Base-by-base conservation (phyloP, 192 early-diverging fungal species). In the Coemansia brasiliensis region DNA sequence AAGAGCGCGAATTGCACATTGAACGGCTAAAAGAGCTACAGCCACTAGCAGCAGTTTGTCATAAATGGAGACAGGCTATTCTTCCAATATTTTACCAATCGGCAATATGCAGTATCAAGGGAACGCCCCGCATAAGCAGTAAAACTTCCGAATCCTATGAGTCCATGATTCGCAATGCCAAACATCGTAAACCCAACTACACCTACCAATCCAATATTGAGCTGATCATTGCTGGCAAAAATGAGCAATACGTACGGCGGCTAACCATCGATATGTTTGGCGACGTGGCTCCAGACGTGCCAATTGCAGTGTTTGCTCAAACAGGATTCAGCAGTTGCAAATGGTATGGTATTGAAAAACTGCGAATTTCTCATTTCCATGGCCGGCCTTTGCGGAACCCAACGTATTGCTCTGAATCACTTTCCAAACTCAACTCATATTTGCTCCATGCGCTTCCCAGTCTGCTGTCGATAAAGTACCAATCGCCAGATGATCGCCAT, bases 11-110 rank as follows among this genome's bases (percentile, higher is more conserved):
- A n/a, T 56, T 59, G 27, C 38, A 52, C 24, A 40, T 56, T 16
- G 52, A 56, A 35, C 21, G 35, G 4, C 54, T 75, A 17, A 42
- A 35, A 15, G 24, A 43, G 40, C 24, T 69, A n/a, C 72, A 75
- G 27, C 72, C 72, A 11, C 49, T 75, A 52, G 32, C 72, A 1
- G 65, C 61, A 5, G 62, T 75, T 4, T 75, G 66, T 16, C 58
- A 37, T 20, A 54, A 43, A 22, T 75, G 72, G 72, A 43, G 72
- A 0, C 48, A 53, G 11, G 65, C 72, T 15, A 35, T 41, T 11
- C 40, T 75, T 42, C 72, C 72, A 3, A 48, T 60, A 24, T 55
- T 75, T 39, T 75, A 75, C 39, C 61, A 69, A 13, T 52, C 72
- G 12, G 66, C 41, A 2, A 59, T 63, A 0, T 75, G 65, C 48